Percentiles rank a stretch among this genome's conserved stretches.
phyloP scores from a whole-genome alignment of 768 basidiomycete species.

The Fomitopsis pulvina region DNA sequence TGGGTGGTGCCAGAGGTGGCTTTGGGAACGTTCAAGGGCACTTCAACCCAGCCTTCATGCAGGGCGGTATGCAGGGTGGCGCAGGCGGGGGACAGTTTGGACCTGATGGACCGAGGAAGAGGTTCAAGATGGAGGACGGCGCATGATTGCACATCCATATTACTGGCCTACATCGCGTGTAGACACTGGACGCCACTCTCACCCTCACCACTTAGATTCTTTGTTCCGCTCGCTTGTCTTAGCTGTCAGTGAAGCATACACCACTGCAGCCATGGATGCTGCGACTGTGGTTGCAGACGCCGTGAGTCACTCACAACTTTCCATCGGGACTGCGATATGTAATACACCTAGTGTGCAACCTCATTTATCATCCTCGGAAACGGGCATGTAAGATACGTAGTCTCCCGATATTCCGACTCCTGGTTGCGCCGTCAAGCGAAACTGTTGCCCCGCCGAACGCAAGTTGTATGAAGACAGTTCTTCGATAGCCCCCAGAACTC shows the following conservation, averaged over 20 bases:
- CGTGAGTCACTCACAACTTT: too few species aligned
- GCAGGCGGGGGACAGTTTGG: constrained; percentile 34
- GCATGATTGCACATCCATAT: constrained; percentile 18
- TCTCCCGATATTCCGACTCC: too few species aligned
- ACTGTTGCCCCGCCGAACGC: too few species aligned
- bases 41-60: constrained; percentile 73
- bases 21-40: constrained; percentile 51
- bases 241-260: constrained; percentile 1
- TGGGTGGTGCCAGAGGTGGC: constrained; percentile 42
- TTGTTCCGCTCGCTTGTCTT: neutral
- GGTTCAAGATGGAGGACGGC: constrained; percentile 49
- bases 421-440: too few species aligned
- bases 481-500: too few species aligned
- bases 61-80: constrained; percentile 40
- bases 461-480: too few species aligned
- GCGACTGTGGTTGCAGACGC: too few species aligned
- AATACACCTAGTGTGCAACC: too few species aligned
- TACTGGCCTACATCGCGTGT: neutral
- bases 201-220: neutral
- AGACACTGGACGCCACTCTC: neutral
- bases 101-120: constrained; percentile 46
- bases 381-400: too few species aligned
- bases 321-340: too few species aligned
- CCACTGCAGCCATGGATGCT: neutral
- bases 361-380: too few species aligned